Evolutionary conservation across 495 filamentous ascomycete genomes (phyloP).

Genomic region (Cladorrhinum samala): DNA sequence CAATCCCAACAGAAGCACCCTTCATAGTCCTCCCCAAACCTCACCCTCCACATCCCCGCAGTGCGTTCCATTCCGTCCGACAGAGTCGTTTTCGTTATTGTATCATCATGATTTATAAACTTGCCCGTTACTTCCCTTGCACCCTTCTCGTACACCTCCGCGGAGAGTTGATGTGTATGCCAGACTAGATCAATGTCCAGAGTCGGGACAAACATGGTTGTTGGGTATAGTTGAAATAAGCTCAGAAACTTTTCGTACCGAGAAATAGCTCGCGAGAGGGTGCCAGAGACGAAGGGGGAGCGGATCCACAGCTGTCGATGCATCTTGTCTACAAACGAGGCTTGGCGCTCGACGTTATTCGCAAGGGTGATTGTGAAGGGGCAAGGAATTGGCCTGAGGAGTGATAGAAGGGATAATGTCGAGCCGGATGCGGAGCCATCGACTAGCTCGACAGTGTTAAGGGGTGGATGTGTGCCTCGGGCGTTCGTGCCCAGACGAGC

Average conservation of each 20-base stretch:
- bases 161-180: conserved; percentile 54
- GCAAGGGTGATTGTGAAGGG: conserved; percentile 36
- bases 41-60: conserved; percentile 1
- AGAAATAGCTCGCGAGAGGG: conserved; percentile 13
- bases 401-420: too few relatives aligned
- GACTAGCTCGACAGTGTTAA: too few relatives aligned
- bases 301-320: conserved; percentile 32
- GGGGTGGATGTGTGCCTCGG: too few relatives aligned
- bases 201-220: conserved; percentile 58
- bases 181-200: conserved; percentile 70
- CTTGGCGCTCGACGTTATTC: conserved; percentile 19
- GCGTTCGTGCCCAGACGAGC: too few relatives aligned
- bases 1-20: conserved; percentile 22
- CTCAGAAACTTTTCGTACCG: conserved; percentile 29
- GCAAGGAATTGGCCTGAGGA: background rate
- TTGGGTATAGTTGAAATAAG: conserved; percentile 33
- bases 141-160: conserved; percentile 50
- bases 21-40: conserved; percentile 10
- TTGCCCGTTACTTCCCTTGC: conserved; percentile 15
- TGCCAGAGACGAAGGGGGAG: conserved; percentile 1
- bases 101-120: conserved; percentile 21
- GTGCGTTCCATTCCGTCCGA: conserved; percentile 7
- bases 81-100: conserved; percentile 6
- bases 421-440: too few relatives aligned
- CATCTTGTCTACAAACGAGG: conserved; percentile 61